Evolutionary conservation across 1,139 yeast species (phyloP).

Genomic region (Sugiyamaella neomexicana): DNA sequence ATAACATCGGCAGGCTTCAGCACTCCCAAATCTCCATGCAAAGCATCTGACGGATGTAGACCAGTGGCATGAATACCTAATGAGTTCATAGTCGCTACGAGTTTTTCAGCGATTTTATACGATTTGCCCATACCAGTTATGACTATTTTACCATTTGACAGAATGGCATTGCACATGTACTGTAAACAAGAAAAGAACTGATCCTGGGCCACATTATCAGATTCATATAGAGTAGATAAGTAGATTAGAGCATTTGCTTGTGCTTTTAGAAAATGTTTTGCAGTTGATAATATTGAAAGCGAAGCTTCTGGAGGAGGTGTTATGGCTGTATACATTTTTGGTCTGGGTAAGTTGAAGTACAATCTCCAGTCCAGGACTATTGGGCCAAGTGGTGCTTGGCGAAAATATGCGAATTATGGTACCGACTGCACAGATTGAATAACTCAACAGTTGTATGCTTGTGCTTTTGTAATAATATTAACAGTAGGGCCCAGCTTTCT

Average conservation of each 20-base stretch:
- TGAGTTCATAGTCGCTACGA: constrained; percentile 81
- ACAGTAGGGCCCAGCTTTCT: no score
- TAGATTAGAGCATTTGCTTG: constrained; percentile 50
- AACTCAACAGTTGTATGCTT: no score
- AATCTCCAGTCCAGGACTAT: no score
- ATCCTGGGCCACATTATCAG: constrained; percentile 49
- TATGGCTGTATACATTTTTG: constrained; percentile 14
- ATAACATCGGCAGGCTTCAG: constrained; percentile 62
- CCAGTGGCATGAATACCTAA: constrained; percentile 66
- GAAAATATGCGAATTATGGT: no score
- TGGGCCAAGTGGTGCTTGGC: no score
- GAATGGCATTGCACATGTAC: constrained; percentile 51
- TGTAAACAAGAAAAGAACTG: constrained; percentile 54
- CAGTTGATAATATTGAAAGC: constrained; percentile 35
- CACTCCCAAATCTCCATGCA: constrained; percentile 87
- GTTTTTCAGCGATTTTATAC: constrained; percentile 71
- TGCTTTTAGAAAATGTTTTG: constrained; percentile 44
- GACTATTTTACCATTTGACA: constrained; percentile 64
- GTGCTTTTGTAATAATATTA: no score
- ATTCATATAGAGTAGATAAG: constrained; percentile 45
- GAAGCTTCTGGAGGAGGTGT: constrained; percentile 28
- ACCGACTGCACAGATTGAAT: no score
- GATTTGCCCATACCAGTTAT: constrained; percentile 85
- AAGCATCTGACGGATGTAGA: constrained; percentile 82
- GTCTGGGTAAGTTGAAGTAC: no score